phyloP scores from a whole-genome alignment of 352 stramenopile genomes.

The Globisporangium spinosum region DNA sequence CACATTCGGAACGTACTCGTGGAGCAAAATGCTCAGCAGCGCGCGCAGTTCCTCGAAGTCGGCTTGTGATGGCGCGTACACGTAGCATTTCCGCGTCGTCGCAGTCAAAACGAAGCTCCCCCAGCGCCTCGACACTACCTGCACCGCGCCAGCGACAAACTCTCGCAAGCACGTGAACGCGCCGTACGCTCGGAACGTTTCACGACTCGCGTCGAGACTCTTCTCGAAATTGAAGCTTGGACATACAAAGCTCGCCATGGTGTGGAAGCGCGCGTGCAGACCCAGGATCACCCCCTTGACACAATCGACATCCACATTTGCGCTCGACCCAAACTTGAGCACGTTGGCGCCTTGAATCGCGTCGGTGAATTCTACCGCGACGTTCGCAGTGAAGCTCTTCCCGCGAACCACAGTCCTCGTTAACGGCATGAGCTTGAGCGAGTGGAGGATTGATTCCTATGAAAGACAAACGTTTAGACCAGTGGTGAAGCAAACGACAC shows the following conservation, averaged over 20 bases:
- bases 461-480: neutral
- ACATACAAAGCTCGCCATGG: constrained; percentile 6
- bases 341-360: neutral
- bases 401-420: constrained; percentile 2
- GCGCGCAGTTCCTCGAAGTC: constrained; percentile 1
- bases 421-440: constrained; percentile 5
- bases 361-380: neutral
- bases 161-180: neutral
- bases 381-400: neutral
- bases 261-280: neutral
- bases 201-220: neutral
- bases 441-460: neutral
- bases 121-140: constrained; percentile 5
- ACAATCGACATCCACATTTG: constrained; percentile 3
- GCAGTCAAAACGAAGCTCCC: neutral
- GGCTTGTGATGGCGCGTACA: neutral
- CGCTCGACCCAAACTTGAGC: neutral
- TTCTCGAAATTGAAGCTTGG: neutral
- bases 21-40: neutral
- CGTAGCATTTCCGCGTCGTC: neutral
- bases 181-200: neutral
- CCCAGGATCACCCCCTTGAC: constrained; percentile 1
- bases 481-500: neutral
- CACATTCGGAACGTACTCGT: neutral
- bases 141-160: neutral